Percentiles rank a stretch among this genome's conserved stretches.
These are phyloP conservation scores for Colletotrichum agaves DNA, from an alignment of 2,329 filamentous ascomycete genomes.

Conservation along the genomic window DNA sequence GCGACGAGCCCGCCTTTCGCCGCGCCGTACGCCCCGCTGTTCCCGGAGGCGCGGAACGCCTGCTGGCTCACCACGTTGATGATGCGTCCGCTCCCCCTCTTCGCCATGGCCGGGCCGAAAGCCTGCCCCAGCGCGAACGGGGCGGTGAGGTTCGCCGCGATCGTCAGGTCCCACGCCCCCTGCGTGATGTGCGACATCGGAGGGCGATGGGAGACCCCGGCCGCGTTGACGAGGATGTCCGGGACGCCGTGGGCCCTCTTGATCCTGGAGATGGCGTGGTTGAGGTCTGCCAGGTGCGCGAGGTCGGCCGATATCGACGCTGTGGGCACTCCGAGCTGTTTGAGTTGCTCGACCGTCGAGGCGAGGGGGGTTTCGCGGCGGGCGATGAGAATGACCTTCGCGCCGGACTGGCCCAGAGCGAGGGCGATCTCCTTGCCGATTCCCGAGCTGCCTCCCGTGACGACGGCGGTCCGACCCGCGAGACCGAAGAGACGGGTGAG, in stretches of 20 bases:
- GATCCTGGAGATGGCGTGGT: constrained; percentile 34
- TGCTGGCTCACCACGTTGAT: constrained; percentile 49
- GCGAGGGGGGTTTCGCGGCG: constrained; percentile 41
- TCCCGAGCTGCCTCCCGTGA: constrained; percentile 49
- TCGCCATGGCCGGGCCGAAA: constrained; percentile 47
- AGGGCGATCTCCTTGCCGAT: constrained; percentile 48
- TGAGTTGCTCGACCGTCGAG: constrained; percentile 41
- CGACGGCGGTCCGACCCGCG: constrained; percentile 43
- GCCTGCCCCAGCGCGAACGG: constrained; percentile 47
- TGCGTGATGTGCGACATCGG: constrained; percentile 45
- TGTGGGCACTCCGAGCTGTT: constrained; percentile 42
- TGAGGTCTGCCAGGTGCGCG: constrained; percentile 40
- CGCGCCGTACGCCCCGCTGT: constrained; percentile 48
- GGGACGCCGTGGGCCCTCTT: constrained; percentile 41
- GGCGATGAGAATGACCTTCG: constrained; percentile 46
- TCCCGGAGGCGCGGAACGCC: constrained; percentile 45
- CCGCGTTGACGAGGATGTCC: constrained; percentile 48
- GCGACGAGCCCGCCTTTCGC: constrained; percentile 47
- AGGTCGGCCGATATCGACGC: constrained; percentile 39
- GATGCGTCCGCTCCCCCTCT: constrained; percentile 46
- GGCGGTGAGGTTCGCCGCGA: constrained; percentile 48
- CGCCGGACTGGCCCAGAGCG: constrained; percentile 45
- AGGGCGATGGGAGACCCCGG: constrained; percentile 45
- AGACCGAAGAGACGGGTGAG: constrained; percentile 46
- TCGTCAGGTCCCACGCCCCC: constrained; percentile 45